These are phyloP conservation scores for Aphanomyces astaci DNA, from an alignment of 352 stramenopile genomes.

Conservation along the genomic window DNA sequence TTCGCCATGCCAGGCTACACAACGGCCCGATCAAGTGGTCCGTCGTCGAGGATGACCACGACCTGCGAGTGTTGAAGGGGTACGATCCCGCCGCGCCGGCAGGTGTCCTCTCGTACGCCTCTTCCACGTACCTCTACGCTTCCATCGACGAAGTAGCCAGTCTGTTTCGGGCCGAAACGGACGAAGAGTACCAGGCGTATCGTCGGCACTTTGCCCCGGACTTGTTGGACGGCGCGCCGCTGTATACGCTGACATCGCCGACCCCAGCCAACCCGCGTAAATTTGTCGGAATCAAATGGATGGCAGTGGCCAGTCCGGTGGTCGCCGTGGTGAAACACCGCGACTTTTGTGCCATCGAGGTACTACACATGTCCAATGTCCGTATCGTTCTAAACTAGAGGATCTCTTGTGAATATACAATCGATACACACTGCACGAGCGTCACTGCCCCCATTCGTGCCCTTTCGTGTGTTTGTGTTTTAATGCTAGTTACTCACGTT, in stretches of 20 bases:
- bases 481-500: too few relatives aligned
- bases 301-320: constrained; percentile 38
- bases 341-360: constrained; percentile 64
- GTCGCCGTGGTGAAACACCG: constrained; percentile 55
- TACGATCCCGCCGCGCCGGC: not conserved
- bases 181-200: constrained; percentile 36
- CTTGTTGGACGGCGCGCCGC: constrained; percentile 46
- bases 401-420: too few relatives aligned
- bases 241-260: constrained; percentile 48
- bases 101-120: constrained; percentile 25
- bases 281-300: constrained; percentile 72
- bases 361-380: too few relatives aligned
- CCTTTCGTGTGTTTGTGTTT: too few relatives aligned
- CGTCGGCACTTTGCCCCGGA: constrained; percentile 29
- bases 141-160: constrained; percentile 71
- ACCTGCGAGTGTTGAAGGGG: constrained; percentile 64
- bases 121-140: constrained; percentile 59
- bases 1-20: constrained; percentile 63
- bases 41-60: constrained; percentile 50
- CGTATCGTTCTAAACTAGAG: too few relatives aligned
- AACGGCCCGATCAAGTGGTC: constrained; percentile 73
- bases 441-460: too few relatives aligned
- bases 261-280: constrained; percentile 36
- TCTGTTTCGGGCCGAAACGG: constrained; percentile 72
- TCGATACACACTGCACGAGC: too few relatives aligned